Evolutionary conservation across 2,329 filamentous ascomycete species (phyloP).

Genomic region (Cercospora zeina): DNA sequence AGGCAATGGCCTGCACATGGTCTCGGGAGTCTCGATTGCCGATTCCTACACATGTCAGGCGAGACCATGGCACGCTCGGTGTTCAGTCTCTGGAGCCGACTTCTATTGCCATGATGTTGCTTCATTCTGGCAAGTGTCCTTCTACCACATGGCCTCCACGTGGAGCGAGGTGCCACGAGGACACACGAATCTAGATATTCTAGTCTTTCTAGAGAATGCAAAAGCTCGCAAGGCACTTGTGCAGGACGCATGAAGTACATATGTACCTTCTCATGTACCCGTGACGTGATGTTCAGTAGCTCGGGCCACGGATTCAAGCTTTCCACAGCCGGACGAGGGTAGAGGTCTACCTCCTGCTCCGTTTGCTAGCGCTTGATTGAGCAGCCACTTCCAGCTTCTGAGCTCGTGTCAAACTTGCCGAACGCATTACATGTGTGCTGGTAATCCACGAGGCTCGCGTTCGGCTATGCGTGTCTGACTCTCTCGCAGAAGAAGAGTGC

Average conservation of each 20-base stretch:
- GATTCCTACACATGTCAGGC: too few relatives aligned
- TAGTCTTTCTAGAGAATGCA: too few relatives aligned
- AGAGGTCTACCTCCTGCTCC: background rate
- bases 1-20: too few relatives aligned
- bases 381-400: background rate
- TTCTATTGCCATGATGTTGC: too few relatives aligned
- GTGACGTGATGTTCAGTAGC: background rate
- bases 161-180: background rate
- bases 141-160: background rate
- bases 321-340: background rate
- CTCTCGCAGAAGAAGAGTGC: background rate
- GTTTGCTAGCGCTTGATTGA: background rate
- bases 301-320: slow-evolving; percentile 1
- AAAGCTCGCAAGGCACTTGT: background rate
- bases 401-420: background rate
- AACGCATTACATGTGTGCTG: background rate
- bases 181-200: background rate
- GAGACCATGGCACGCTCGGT: too few relatives aligned
- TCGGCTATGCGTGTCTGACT: background rate
- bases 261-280: background rate
- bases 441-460: background rate
- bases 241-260: background rate
- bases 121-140: too few relatives aligned
- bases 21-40: too few relatives aligned
- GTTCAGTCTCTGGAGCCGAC: too few relatives aligned